Conservation (phyloP, 169 alveolate genomes). For the Cardiosporidium cionae region DNA sequence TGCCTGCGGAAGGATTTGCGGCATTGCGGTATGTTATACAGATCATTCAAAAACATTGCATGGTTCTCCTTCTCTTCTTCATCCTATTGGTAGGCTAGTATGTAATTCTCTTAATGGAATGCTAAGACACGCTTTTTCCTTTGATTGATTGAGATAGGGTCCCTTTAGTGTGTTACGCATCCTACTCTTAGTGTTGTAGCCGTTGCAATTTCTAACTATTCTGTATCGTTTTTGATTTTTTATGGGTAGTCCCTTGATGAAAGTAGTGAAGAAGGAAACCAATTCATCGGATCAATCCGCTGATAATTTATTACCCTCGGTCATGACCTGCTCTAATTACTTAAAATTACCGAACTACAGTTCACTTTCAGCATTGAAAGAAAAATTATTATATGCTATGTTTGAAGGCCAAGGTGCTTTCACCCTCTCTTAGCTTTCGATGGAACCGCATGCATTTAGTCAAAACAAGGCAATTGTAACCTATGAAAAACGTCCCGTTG, state of each 20-base stretch:
- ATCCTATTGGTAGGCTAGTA: neutral
- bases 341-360: slow-evolving; percentile 85
- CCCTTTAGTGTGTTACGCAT: no score
- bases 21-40: slow-evolving; percentile 51
- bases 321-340: slow-evolving; percentile 89
- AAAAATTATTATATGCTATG: slow-evolving; percentile 74
- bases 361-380: slow-evolving; percentile 58
- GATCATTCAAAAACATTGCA: neutral
- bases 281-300: slow-evolving; percentile 12
- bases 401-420: slow-evolving; percentile 78
- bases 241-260: slow-evolving; percentile 71
- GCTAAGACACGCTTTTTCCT: neutral
- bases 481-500: no score
- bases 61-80: neutral
- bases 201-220: neutral
- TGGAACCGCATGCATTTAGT: no score
- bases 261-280: slow-evolving; percentile 64
- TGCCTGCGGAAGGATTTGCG: slow-evolving; percentile 87
- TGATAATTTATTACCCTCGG: slow-evolving; percentile 76
- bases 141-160: neutral
- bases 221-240: no score
- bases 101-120: neutral
- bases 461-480: no score
- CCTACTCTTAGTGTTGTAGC: neutral
- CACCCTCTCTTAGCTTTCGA: slow-evolving; percentile 67